Percentiles rank a stretch among this genome's conserved stretches.
Conservation (phyloP, 768 basidiomycete genomes). For the Leucocoprinus leucothites region DNA sequence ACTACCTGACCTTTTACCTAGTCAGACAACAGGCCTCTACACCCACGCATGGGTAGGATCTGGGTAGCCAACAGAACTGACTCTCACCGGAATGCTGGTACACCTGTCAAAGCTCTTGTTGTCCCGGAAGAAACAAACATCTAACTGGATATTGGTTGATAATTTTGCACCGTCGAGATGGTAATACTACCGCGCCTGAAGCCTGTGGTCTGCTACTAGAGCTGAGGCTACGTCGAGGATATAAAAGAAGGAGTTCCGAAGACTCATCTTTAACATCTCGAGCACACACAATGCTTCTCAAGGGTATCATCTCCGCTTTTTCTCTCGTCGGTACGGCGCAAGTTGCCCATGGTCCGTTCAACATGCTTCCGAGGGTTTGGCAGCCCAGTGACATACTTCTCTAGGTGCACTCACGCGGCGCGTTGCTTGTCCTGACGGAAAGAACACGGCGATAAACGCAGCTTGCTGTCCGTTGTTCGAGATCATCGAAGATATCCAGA, state of each 20-base stretch:
- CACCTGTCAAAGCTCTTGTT: background rate
- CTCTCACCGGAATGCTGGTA: background rate
- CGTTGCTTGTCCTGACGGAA: constrained; percentile 26
- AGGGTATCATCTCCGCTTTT: background rate
- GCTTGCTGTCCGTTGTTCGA: constrained; percentile 37
- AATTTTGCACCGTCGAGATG: background rate
- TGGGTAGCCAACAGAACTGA: background rate
- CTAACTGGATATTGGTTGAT: background rate
- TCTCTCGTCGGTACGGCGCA: background rate
- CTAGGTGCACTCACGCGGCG: constrained; percentile 15
- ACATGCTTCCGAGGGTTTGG: too few species aligned
- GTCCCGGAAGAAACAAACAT: background rate
- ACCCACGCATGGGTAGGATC: background rate
- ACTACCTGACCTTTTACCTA: background rate
- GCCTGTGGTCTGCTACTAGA: background rate
- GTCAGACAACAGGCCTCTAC: background rate
- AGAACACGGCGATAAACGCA: constrained; percentile 24
- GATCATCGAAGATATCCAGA: constrained; percentile 35
- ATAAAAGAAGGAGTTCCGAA: background rate
- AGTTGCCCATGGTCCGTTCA: background rate
- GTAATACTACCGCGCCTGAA: background rate
- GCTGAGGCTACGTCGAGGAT: background rate
- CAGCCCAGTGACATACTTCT: background rate
- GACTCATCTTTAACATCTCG: background rate
- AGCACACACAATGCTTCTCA: background rate